Evolutionary conservation across 768 basidiomycete species (phyloP).

Genomic region (Steccherinum ochraceum): DNA sequence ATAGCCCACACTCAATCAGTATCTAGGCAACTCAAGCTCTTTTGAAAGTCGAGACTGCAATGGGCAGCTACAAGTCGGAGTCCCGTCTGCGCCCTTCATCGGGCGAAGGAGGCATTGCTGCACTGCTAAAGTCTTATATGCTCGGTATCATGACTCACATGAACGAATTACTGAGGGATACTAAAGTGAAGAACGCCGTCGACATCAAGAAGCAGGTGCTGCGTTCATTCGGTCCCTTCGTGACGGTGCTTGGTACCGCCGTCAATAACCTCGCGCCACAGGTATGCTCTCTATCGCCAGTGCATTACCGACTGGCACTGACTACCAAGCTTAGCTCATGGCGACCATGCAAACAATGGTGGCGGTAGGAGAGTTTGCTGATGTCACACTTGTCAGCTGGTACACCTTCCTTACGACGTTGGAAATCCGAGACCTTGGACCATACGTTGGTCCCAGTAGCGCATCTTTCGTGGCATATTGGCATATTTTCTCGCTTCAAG

Average conservation of each 20-base stretch:
- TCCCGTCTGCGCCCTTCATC: slow-evolving; percentile 13
- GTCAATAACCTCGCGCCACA: slow-evolving; percentile 82
- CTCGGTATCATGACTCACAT: slow-evolving; percentile 81
- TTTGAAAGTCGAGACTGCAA: slow-evolving; percentile 28
- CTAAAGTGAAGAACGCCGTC: slow-evolving; percentile 68
- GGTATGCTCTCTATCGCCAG: slow-evolving; percentile 36
- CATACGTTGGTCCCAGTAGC: slow-evolving; percentile 81
- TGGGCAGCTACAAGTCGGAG: background rate
- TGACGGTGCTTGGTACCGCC: slow-evolving; percentile 60
- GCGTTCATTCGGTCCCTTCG: slow-evolving; percentile 68
- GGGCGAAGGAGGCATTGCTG: slow-evolving; percentile 31
- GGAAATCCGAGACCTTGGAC: slow-evolving; percentile 62
- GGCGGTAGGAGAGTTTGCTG: slow-evolving; percentile 64
- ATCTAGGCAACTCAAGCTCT: slow-evolving; percentile 41
- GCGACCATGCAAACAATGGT: slow-evolving; percentile 91
- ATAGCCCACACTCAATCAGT: background rate
- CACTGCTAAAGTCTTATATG: slow-evolving; percentile 69
- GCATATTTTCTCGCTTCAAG: slow-evolving; percentile 49
- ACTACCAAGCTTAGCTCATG: slow-evolving; percentile 84
- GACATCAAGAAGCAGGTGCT: slow-evolving; percentile 71
- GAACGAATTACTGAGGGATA: slow-evolving; percentile 72
- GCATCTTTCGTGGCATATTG: slow-evolving; percentile 80
- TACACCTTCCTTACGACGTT: slow-evolving; percentile 66
- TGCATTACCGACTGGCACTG: background rate
- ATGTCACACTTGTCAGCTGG: slow-evolving; percentile 80